A percentile compares a stretch with the other conserved stretches of the same genome.
phyloP scores from a whole-genome alignment of 2,329 filamentous ascomycete species.

The Rutstroemia sp. region DNA sequence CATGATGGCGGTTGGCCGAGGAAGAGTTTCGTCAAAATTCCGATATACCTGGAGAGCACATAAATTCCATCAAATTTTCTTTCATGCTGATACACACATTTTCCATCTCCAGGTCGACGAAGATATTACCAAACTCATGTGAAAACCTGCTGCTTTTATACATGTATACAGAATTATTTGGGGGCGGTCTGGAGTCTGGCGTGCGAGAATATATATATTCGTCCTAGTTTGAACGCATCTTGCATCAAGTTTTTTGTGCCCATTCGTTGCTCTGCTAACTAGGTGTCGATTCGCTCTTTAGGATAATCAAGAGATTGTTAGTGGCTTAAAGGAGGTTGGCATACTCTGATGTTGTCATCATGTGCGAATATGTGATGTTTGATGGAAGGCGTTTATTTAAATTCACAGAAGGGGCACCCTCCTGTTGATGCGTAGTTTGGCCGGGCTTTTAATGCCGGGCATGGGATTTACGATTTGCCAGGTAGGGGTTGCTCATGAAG shows the following conservation, averaged over 20 bases:
- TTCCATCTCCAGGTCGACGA: conserved; percentile 32
- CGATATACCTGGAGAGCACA: background rate
- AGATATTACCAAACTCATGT: conserved; percentile 33
- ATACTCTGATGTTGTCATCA: background rate
- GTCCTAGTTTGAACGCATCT: background rate
- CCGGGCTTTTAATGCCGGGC: no score
- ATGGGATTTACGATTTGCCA: no score
- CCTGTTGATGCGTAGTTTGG: no score
- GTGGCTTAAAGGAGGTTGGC: conserved; percentile 5
- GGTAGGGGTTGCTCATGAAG: no score
- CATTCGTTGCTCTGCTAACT: conserved; percentile 7
- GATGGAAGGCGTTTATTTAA: no score
- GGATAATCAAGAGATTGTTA: conserved; percentile 8
- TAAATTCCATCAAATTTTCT: conserved; percentile 3
- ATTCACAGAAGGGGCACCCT: no score
- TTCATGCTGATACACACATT: conserved; percentile 8
- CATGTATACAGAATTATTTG: conserved; percentile 15
- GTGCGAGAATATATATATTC: conserved; percentile 13
- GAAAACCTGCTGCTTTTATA: conserved; percentile 16
- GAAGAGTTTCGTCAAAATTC: conserved; percentile 33
- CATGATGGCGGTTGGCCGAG: background rate
- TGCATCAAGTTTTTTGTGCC: background rate
- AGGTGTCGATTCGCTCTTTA: conserved; percentile 4
- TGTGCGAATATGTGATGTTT: no score
- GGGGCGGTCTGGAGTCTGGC: conserved; percentile 16